Percentiles rank a stretch among this genome's conserved stretches.
These are phyloP conservation scores for Rosa multiflora DNA, from an alignment of 306 rosid species.

Conservation along the genomic window DNA sequence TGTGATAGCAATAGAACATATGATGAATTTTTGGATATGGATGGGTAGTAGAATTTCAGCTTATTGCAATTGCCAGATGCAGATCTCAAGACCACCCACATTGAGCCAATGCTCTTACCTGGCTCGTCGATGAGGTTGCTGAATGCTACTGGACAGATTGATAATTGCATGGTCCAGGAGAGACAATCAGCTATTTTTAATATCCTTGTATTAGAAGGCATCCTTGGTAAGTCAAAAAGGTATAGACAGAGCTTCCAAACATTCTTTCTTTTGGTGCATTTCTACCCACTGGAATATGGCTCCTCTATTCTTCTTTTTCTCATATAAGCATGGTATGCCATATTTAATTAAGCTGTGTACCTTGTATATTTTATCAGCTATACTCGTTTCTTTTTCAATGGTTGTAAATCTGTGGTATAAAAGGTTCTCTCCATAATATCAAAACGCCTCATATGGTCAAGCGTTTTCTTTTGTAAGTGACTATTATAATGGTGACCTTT, in stretches of 20 bases:
- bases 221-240: slow-evolving; percentile 35
- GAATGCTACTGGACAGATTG: slow-evolving; percentile 25
- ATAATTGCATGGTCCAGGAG: slow-evolving; percentile 34
- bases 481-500: slow-evolving; percentile 16
- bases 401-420: slow-evolving; percentile 42
- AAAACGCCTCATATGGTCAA: slow-evolving; percentile 24
- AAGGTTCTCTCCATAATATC: slow-evolving; percentile 27
- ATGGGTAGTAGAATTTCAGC: slow-evolving; percentile 38
- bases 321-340: slow-evolving; percentile 30
- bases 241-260: slow-evolving; percentile 33
- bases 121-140: slow-evolving; percentile 23
- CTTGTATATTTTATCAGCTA: slow-evolving; percentile 43
- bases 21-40: slow-evolving; percentile 56
- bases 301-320: slow-evolving; percentile 41
- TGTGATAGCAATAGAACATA: slow-evolving; percentile 63
- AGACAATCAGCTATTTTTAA: slow-evolving; percentile 19
- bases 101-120: slow-evolving; percentile 20
- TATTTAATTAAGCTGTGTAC: slow-evolving; percentile 25
- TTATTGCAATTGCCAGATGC: slow-evolving; percentile 29
- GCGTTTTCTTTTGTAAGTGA: slow-evolving; percentile 23
- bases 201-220: slow-evolving; percentile 28
- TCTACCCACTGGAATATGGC: slow-evolving; percentile 41
- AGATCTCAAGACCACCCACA: slow-evolving; percentile 11
- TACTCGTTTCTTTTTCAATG: slow-evolving; percentile 22
- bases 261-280: slow-evolving; percentile 43